phyloP scores from a whole-genome alignment of 345 rosid species.

The Boechera divaricarpa region DNA sequence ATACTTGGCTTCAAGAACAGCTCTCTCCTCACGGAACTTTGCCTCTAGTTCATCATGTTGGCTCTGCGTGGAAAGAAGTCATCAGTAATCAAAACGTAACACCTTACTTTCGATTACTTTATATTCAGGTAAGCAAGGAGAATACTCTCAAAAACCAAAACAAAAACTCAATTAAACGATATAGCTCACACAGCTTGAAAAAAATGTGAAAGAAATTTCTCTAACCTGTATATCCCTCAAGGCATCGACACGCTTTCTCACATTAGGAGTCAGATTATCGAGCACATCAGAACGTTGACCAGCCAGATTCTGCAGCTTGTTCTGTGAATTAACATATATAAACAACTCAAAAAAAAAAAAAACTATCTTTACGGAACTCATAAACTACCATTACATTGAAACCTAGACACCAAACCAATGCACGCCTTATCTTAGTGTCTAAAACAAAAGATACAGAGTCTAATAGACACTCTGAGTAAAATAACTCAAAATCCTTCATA shows the following conservation, averaged over 20 bases:
- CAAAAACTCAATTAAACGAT: not conserved
- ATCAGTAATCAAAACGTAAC: not conserved
- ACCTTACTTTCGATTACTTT: not conserved
- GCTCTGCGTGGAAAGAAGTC: conserved; percentile 51
- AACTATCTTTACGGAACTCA: not conserved
- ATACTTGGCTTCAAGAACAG: conserved; percentile 82
- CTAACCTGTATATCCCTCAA: conserved; percentile 85
- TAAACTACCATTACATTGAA: not conserved
- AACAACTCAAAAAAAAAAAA: conserved; percentile 17
- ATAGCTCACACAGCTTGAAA: not conserved
- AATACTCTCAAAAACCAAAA: not conserved
- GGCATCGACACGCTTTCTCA: conserved; percentile 78
- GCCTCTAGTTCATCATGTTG: conserved; percentile 83
- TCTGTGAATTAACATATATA: conserved; percentile 42
- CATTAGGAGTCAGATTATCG: conserved; percentile 64
- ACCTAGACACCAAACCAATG: conserved; percentile 6
- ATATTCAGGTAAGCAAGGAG: not conserved
- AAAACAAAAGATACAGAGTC: not conserved
- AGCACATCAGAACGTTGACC: conserved; percentile 67
- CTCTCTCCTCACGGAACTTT: conserved; percentile 84
- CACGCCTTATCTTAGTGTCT: not conserved
- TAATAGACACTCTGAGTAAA: not conserved
- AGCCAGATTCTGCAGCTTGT: conserved; percentile 70
- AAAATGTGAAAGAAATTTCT: not conserved
- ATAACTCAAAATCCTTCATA: not conserved